A percentile compares a stretch with the other conserved stretches of the same genome.
Conservation (phyloP, 306 rosid species). For the cucumber (Cucumis sativus) region DNA sequence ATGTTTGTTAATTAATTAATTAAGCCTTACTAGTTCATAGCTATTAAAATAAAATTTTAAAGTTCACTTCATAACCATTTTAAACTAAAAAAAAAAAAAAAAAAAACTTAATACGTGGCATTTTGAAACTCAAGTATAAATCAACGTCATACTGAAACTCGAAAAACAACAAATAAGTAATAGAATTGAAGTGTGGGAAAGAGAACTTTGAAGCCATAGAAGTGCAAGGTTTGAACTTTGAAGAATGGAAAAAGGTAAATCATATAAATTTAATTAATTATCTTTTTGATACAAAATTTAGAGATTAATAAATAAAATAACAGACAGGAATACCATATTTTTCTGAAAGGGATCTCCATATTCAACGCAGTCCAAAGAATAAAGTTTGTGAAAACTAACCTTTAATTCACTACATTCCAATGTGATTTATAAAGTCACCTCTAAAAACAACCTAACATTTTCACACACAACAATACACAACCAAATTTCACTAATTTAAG, state of each 20-base stretch:
- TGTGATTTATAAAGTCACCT: not conserved
- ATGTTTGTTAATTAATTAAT: too few relatives aligned
- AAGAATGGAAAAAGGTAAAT: not conserved
- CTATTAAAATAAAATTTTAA: too few relatives aligned
- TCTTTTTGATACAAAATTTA: not conserved
- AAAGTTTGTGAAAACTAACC: not conserved
- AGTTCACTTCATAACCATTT: too few relatives aligned
- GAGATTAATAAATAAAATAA: not conserved
- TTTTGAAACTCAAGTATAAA: too few relatives aligned
- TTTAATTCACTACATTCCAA: not conserved
- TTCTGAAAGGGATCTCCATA: not conserved
- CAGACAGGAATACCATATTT: not conserved
- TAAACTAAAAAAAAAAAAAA: too few relatives aligned
- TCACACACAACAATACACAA: not conserved
- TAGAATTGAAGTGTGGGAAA: too few relatives aligned
- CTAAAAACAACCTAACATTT: not conserved
- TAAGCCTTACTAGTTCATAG: too few relatives aligned
- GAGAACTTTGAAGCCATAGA: not conserved
- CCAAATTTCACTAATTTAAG: not conserved
- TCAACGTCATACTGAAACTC: too few relatives aligned
- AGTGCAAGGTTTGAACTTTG: not conserved
- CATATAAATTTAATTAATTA: not conserved
- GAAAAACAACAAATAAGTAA: too few relatives aligned
- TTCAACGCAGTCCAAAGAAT: not conserved
- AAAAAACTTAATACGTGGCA: too few relatives aligned